Percentiles rank a stretch among this genome's conserved stretches.
These are phyloP conservation scores for Gloeostereum incarnatum DNA, from an alignment of 768 basidiomycete species.

Conservation along the genomic window DNA sequence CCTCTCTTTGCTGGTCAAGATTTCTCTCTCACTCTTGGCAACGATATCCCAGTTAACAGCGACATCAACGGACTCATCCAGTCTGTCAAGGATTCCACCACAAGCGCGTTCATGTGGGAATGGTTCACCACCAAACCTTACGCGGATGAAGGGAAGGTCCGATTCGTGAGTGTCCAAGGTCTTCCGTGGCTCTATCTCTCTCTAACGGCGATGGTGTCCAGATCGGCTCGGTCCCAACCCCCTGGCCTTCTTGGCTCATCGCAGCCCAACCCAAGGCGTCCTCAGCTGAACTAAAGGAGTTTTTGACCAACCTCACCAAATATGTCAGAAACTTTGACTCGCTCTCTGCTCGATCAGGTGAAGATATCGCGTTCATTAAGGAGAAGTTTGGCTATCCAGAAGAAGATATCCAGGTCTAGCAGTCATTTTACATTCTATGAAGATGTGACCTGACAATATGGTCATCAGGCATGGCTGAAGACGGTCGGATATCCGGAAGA, in stretches of 20 bases:
- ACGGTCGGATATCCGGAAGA: constrained; percentile 69
- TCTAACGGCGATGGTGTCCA: no score
- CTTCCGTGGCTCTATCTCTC: no score
- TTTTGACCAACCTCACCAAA: constrained; percentile 53
- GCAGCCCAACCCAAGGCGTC: constrained; percentile 71
- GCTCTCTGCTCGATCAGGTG: constrained; percentile 39
- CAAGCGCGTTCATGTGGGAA: constrained; percentile 93
- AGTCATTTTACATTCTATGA: background rate
- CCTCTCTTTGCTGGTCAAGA: background rate
- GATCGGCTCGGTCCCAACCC: constrained; percentile 84
- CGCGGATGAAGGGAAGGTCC: constrained; percentile 66
- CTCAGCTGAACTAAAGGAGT: constrained; percentile 36
- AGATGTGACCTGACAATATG: background rate
- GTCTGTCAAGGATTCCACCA: constrained; percentile 83
- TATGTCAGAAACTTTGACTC: constrained; percentile 65
- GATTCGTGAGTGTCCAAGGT: constrained; percentile 54
- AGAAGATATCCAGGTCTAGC: constrained; percentile 64
- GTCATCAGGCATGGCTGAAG: constrained; percentile 66
- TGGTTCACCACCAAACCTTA: constrained; percentile 79
- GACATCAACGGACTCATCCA: constrained; percentile 74
- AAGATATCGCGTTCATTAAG: constrained; percentile 69
- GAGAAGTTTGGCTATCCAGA: constrained; percentile 73
- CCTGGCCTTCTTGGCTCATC: constrained; percentile 97
- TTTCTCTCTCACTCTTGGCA: background rate
- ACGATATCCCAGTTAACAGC: constrained; percentile 50